Evolutionary conservation across 2,329 filamentous ascomycete species (phyloP).

Genomic region (Calonectria hawksworthii): DNA sequence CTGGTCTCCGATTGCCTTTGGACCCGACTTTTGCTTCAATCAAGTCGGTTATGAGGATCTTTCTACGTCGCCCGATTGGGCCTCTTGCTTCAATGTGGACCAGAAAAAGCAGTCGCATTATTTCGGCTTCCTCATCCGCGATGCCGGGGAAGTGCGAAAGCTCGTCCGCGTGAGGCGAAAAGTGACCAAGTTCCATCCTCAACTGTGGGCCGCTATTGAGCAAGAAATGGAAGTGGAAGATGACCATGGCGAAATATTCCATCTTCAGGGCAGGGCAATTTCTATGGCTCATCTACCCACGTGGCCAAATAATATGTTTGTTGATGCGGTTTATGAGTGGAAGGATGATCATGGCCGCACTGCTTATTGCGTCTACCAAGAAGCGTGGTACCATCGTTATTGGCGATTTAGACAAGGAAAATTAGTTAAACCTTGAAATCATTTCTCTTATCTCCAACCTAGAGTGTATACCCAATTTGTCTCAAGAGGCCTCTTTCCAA

Average conservation of each 20-base stretch:
- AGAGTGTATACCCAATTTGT: background rate
- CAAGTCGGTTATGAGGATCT: background rate
- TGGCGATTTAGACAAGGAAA: background rate
- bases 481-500: constrained; percentile 45
- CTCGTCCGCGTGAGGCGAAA: background rate
- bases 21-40: background rate
- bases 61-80: background rate
- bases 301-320: background rate
- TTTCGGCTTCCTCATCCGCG: background rate
- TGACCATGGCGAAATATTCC: background rate
- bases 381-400: background rate
- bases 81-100: background rate
- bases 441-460: background rate
- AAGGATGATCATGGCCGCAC: background rate
- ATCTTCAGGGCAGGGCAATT: background rate
- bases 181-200: background rate
- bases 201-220: background rate
- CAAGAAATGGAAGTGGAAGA: background rate
- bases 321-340: background rate
- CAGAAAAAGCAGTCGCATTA: background rate
- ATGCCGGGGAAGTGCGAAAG: background rate
- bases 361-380: background rate
- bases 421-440: background rate
- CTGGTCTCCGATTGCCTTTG: background rate
- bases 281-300: background rate